These are phyloP conservation scores for Trypanosoma vivax DNA, from an alignment of 208 protist species.

Conservation along the genomic window DNA sequence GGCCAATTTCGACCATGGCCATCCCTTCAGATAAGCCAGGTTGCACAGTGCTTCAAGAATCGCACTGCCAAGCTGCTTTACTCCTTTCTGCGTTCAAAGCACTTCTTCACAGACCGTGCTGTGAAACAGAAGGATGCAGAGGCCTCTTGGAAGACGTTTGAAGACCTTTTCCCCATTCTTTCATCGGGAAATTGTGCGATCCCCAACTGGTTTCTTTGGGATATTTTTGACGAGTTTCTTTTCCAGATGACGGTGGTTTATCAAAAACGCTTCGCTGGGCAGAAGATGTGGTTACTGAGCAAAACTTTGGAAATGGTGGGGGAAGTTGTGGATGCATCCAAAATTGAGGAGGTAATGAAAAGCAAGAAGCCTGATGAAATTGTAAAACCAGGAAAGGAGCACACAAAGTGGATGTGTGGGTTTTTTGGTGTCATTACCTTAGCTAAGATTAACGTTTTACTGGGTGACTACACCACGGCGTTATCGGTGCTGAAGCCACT, in stretches of 20 bases:
- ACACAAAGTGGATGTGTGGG: conserved; percentile 60
- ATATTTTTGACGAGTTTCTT: conserved; percentile 87
- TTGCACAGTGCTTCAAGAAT: conserved; percentile 60
- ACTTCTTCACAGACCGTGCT: conserved; percentile 70
- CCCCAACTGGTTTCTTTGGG: conserved; percentile 83
- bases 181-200: conserved; percentile 45
- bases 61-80: conserved; percentile 68
- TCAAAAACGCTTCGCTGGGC: conserved; percentile 64
- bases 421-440: conserved; percentile 80
- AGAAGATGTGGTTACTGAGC: conserved; percentile 59
- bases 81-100: conserved; percentile 81
- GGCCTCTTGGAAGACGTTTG: conserved; percentile 71
- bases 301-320: conserved; percentile 57
- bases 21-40: conserved; percentile 44
- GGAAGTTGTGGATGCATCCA: conserved; percentile 46
- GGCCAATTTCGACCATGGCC: conserved; percentile 76
- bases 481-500: conserved; percentile 60
- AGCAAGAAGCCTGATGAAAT: conserved; percentile 34
- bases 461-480: conserved; percentile 81
- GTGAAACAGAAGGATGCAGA: conserved; percentile 49
- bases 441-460: conserved; percentile 74
- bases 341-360: conserved; percentile 45
- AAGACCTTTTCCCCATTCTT: conserved; percentile 45
- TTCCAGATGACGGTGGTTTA: conserved; percentile 88
- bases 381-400: conserved; percentile 20